Conservation (phyloP, 208 protist genomes). For the Sergeia podlipaevii region DNA sequence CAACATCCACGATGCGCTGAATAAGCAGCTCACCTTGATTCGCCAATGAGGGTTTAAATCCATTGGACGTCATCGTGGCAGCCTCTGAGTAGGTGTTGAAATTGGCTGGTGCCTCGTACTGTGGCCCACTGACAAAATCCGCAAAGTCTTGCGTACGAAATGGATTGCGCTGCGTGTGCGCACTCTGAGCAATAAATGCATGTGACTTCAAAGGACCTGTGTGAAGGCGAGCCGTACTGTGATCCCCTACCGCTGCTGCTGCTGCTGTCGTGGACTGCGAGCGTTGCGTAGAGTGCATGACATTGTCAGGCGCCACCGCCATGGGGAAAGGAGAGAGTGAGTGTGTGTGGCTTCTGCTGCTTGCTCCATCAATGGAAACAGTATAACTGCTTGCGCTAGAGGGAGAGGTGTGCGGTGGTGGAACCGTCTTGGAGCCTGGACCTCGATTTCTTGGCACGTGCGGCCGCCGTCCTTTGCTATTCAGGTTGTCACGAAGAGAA, state of each 20-base stretch:
- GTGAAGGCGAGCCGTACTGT: not conserved
- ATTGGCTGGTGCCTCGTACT: constrained; percentile 29
- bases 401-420: too few relatives aligned
- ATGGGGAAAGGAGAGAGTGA: too few relatives aligned
- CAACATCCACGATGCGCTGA: constrained; percentile 26
- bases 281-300: too few relatives aligned
- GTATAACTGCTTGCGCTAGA: too few relatives aligned
- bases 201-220: not conserved
- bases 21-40: constrained; percentile 43
- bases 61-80: constrained; percentile 2
- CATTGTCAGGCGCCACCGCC: too few relatives aligned
- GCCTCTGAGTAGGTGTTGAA: constrained; percentile 27
- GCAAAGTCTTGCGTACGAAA: constrained; percentile 72
- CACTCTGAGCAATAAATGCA: constrained; percentile 37
- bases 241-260: constrained; percentile 21
- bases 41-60: constrained; percentile 20
- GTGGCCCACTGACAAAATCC: constrained; percentile 47
- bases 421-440: too few relatives aligned
- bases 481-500: too few relatives aligned
- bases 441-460: too few relatives aligned
- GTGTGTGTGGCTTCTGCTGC: too few relatives aligned
- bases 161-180: constrained; percentile 66
- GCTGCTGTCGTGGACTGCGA: not conserved
- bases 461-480: too few relatives aligned
- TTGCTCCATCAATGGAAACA: too few relatives aligned